These are phyloP conservation scores for Cladosporium austrohemisphaericum DNA, from an alignment of 2,329 filamentous ascomycete species.

Conservation along the genomic window DNA sequence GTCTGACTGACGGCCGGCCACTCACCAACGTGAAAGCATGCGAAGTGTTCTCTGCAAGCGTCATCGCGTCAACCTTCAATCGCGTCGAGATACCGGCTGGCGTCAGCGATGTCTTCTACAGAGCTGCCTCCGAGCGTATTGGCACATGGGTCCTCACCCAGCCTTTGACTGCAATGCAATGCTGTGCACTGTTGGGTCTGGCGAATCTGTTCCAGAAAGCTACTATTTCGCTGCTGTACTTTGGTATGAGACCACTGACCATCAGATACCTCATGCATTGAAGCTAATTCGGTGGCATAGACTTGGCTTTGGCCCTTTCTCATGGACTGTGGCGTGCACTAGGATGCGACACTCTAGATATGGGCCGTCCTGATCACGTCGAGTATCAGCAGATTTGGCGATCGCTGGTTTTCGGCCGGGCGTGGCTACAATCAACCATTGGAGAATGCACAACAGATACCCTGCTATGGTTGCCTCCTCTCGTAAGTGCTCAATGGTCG, in stretches of 20 bases:
- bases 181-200: constrained; percentile 4
- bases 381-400: constrained; percentile 7
- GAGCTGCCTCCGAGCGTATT: not conserved
- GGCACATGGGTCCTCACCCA: not conserved
- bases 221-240: constrained; percentile 9
- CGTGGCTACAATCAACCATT: constrained; percentile 12
- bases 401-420: constrained; percentile 4
- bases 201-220: constrained; percentile 7
- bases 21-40: not conserved
- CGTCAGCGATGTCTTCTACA: constrained; percentile 1
- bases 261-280: not conserved
- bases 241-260: not conserved
- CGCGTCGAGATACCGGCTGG: constrained; percentile 1
- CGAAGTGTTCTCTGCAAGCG: not conserved
- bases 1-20: not conserved
- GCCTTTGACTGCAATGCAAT: not conserved
- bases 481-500: not conserved
- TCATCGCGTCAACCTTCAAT: constrained; percentile 5
- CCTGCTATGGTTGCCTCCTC: constrained; percentile 7
- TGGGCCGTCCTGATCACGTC: not conserved
- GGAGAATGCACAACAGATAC: constrained; percentile 5
- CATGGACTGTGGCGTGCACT: not conserved
- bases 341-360: not conserved
- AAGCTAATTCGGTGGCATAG: not conserved
- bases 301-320: not conserved